These are phyloP conservation scores for Ogataea zsoltii DNA, from an alignment of 805 yeast genomes.

Conservation along the genomic window DNA sequence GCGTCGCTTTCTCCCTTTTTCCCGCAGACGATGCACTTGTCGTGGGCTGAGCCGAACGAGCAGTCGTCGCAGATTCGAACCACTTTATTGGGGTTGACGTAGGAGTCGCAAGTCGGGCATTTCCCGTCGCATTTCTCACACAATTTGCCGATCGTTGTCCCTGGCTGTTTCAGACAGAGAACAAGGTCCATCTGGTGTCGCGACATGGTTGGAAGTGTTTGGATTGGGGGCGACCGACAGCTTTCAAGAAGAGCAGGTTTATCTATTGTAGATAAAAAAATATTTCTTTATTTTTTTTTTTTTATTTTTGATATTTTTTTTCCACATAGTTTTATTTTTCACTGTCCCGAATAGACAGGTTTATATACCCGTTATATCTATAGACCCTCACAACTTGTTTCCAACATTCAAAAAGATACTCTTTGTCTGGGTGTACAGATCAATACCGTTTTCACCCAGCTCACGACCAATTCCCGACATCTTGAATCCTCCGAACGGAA, in stretches of 20 bases:
- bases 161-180: slow-evolving; percentile 84
- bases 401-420: slow-evolving; percentile 61
- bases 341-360: too few species aligned
- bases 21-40: slow-evolving; percentile 74
- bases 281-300: neutral
- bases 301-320: neutral
- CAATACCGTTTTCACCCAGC: slow-evolving; percentile 71
- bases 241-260: too few species aligned
- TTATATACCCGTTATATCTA: too few species aligned
- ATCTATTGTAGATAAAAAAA: neutral
- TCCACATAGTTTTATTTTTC: too few species aligned
- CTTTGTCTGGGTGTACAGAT: slow-evolving; percentile 71
- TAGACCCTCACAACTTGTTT: slow-evolving; percentile 26
- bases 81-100: slow-evolving; percentile 64
- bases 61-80: slow-evolving; percentile 86
- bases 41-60: slow-evolving; percentile 64
- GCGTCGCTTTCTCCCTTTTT: slow-evolving; percentile 66
- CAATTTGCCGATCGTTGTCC: slow-evolving; percentile 64
- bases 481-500: slow-evolving; percentile 84
- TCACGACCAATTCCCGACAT: slow-evolving; percentile 81
- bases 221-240: too few species aligned
- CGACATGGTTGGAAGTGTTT: too few species aligned
- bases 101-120: slow-evolving; percentile 89
- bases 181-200: slow-evolving; percentile 85
- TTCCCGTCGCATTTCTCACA: slow-evolving; percentile 89